Base-by-base conservation (phyloP, 495 filamentous ascomycete species). In the Penicillium daleae region DNA sequence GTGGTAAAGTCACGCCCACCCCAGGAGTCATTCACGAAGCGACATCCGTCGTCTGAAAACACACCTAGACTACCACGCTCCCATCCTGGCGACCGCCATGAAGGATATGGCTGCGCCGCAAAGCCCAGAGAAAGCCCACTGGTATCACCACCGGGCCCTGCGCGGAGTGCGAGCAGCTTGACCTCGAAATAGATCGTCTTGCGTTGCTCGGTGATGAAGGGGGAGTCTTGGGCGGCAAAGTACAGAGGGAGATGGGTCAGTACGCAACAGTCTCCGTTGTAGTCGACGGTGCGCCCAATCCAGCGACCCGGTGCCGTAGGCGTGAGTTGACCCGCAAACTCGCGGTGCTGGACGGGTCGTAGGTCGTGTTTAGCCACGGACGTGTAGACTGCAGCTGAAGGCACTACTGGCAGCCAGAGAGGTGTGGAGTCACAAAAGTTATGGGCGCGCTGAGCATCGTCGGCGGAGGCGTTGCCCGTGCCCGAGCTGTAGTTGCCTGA, bases 31-130 rank as follows among this genome's bases (percentile, higher is more conserved):
- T 97, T 96, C 62, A 95, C 82, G 72, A 91, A 98, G 65, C 86
- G 83, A 66, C 90, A 87, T 12, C 94, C 94, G 73, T 98, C 94
- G 71, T 98, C 94, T 3, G 90, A 90, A 66, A 97, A 95, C 12
- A 97, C 88, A 7, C 84, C 94, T n/a, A 97, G 69, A 49, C 88
- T 90, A 2, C 85, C 93, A 31, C 93, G 80, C 70, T 98, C 89
- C 94, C 94, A 97, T 2, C 94, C 94, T 0, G 94, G 94, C 58
- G 95, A 84, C 44, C 94, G 85, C 83, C 92, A 97, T 0, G 84
- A 81, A 0, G 94, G 94, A 74, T 96, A 97, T 21, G 94, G 94
- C 51, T 87, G 85, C 1, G 90, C 92, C 1, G 79, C 78, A 75
- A 88, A 97, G 5, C 94, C 94, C 9, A 98, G 73, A 0, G 92